Evolutionary conservation across 805 yeast species (phyloP).

Genomic region (Saccharomyces jurei): DNA sequence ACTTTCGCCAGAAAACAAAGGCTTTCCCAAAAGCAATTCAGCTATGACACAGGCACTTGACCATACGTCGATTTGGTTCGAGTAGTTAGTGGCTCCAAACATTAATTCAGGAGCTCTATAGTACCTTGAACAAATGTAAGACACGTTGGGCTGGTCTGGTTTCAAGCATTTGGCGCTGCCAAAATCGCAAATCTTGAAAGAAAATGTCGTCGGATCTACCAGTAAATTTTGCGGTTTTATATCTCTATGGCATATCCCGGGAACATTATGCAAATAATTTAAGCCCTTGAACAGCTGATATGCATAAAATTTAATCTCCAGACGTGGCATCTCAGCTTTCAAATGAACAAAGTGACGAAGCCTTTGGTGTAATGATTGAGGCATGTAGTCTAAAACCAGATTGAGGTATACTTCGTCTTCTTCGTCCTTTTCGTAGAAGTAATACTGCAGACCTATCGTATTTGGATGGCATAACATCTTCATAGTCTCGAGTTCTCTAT

Average conservation of each 20-base stretch:
- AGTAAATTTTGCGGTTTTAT: constrained; percentile 83
- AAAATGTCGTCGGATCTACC: constrained; percentile 75
- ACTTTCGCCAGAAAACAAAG: constrained; percentile 90
- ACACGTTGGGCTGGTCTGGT: constrained; percentile 85
- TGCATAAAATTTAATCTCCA: constrained; percentile 78
- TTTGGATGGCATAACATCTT: constrained; percentile 75
- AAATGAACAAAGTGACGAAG: constrained; percentile 69
- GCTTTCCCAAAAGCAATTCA: constrained; percentile 85
- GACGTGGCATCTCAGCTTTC: constrained; percentile 69
- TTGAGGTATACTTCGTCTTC: constrained; percentile 56
- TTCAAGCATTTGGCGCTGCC: constrained; percentile 87
- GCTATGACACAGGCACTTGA: constrained; percentile 96
- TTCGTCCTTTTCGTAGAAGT: constrained; percentile 65
- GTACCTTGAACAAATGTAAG: constrained; percentile 89
- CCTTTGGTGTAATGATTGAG: constrained; percentile 87
- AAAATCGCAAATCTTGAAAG: constrained; percentile 85
- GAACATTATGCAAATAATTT: constrained; percentile 63
- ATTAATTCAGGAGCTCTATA: constrained; percentile 94
- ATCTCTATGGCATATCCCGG: constrained; percentile 81
- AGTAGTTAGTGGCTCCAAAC: constrained; percentile 89
- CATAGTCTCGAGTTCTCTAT: constrained; percentile 90
- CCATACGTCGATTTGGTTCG: constrained; percentile 94
- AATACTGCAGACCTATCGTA: constrained; percentile 77
- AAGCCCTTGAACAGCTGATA: constrained; percentile 65
- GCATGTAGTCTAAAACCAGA: constrained; percentile 79